Evolutionary conservation across 495 filamentous ascomycete species (phyloP), one percentile per base, ranked within the genome.

Genomic region (Aspergillus kassunensis): DNA sequence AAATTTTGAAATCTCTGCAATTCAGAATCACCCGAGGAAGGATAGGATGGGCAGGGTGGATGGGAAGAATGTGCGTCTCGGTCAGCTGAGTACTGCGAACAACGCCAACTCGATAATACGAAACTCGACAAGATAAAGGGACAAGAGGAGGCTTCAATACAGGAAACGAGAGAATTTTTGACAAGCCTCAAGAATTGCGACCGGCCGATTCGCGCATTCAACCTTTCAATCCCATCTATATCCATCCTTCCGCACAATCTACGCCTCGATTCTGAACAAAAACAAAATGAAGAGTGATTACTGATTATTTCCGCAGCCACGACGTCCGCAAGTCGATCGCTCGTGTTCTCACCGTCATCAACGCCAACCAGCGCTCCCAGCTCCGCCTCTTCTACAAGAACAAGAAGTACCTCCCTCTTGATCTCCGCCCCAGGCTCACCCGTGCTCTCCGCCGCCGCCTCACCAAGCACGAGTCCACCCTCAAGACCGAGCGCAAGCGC

Each of bases 261-360:
- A 27, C 24, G 24, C 24, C 24, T 40, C 27, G 18, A 35, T 9
- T n/a, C 23, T 21, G 46, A 20, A 46, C 9, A 5, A 19, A 35
- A 47, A 34, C 3, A 18, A 23, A 19, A 44, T 10, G 15, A 49
- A 33, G 36, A 58, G 56, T 68, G 46, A 69, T 61, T 44, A 41
- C 33, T 42, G 49, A 50, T 55, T 57, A 43, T 61, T 48, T 35
- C 34, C 66, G 60, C 62, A 97, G 92, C 75, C 90, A 95, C 82
- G 93, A 99, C 77, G 82, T 99, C 74, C 91, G 93, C 80, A 99
- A 99, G 85, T 92, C 90, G 51, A 95, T 99, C 73, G 95, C 93
- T 71, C 91, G 91, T 62, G 88, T 96, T 76, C 84, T 97, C 60
- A 99, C 93, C 71, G 84, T 97, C 80, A 96, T 97, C 86, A 97